phyloP scores from a whole-genome alignment of 2,329 filamentous ascomycete genomes.

The Claviceps africana region DNA sequence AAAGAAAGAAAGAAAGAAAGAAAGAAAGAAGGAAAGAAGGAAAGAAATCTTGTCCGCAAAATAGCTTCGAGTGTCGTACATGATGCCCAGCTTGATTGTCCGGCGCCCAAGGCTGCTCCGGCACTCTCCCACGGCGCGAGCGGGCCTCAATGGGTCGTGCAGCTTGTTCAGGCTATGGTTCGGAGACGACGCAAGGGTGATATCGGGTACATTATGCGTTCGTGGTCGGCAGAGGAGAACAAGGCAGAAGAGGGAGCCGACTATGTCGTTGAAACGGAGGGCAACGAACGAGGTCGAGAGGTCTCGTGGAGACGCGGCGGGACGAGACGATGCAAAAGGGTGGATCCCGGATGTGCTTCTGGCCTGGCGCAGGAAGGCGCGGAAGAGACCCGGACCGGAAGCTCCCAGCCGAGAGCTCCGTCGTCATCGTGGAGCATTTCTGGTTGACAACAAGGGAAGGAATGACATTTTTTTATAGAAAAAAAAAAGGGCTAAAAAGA shows the following conservation, averaged over 20 bases:
- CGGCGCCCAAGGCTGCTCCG: constrained; percentile 15
- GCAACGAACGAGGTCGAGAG: background rate
- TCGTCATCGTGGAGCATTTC: background rate
- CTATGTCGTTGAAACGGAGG: background rate
- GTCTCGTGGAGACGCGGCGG: background rate
- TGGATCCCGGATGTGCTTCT: background rate
- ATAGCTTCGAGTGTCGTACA: background rate
- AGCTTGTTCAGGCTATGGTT: constrained; percentile 7
- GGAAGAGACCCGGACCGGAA: background rate
- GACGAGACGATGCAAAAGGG: background rate
- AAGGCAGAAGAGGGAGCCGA: background rate
- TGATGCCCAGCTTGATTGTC: constrained; percentile 6
- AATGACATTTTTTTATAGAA: too few relatives aligned
- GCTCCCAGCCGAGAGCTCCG: background rate
- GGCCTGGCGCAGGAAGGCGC: background rate
- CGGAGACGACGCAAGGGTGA: constrained; percentile 8
- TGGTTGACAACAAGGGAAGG: too few relatives aligned
- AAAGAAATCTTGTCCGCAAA: background rate
- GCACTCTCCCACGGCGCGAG: constrained; percentile 1
- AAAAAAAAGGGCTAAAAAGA: too few relatives aligned
- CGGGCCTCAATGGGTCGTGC: constrained; percentile 1
- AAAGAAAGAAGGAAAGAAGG: too few relatives aligned
- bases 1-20: too few relatives aligned
- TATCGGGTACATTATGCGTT: constrained; percentile 13
- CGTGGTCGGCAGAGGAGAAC: background rate